phyloP scores from a whole-genome alignment of 2,329 filamentous ascomycete species.

The Colletotrichum sp. region DNA sequence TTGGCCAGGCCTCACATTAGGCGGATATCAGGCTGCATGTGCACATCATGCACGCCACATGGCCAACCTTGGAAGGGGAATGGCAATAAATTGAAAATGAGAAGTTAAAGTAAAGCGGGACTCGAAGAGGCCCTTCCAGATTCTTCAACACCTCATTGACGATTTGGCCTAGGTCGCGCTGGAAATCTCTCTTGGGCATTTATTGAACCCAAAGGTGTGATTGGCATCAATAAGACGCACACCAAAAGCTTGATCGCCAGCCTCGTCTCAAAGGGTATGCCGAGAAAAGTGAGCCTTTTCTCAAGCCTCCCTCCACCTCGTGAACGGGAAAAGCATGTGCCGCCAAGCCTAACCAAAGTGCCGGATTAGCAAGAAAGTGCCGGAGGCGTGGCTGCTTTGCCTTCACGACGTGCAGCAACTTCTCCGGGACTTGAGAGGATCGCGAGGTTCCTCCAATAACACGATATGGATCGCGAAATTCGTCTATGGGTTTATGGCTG shows the following conservation, averaged over 20 bases:
- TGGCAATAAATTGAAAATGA: not conserved
- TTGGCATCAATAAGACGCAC: not conserved
- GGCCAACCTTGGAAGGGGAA: not conserved
- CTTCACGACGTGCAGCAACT: not conserved
- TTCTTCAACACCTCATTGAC: not conserved
- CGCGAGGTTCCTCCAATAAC: not conserved
- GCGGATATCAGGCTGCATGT: not conserved
- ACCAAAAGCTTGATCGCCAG: not conserved
- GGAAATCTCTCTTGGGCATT: not conserved
- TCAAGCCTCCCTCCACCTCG: not conserved
- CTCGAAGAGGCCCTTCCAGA: not conserved
- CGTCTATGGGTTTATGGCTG: not conserved
- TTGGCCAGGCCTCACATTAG: not conserved
- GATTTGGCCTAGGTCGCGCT: not conserved
- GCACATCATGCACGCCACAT: not conserved
- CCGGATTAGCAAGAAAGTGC: not conserved
- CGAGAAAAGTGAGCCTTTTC: not conserved
- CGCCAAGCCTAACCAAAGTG: not conserved
- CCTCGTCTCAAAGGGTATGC: not conserved
- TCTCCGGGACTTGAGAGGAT: not conserved
- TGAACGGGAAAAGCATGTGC: not conserved
- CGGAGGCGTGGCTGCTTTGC: not conserved
- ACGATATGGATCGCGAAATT: not conserved
- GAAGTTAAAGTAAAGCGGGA: not conserved
- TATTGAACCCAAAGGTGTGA: not conserved